These are phyloP conservation scores for Talaromyces proteolyticus DNA, from an alignment of 495 filamentous ascomycete genomes.

Conservation along the genomic window DNA sequence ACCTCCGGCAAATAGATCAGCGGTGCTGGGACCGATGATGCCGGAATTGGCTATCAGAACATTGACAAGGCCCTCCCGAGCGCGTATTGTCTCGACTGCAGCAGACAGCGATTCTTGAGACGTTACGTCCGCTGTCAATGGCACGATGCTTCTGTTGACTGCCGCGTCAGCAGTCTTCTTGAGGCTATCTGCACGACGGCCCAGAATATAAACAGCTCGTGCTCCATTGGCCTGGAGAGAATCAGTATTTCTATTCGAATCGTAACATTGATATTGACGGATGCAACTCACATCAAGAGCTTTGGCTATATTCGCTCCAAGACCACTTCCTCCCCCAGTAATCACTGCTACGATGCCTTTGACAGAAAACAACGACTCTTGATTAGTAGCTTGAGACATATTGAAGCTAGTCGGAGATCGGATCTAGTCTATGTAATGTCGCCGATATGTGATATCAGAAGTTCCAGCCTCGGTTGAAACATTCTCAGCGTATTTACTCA, in stretches of 20 bases:
- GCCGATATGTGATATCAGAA: too few species aligned
- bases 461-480: too few species aligned
- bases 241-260: too few species aligned
- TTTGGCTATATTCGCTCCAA: slow-evolving; percentile 59
- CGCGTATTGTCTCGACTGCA: slow-evolving; percentile 21
- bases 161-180: slow-evolving; percentile 29
- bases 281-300: too few species aligned
- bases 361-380: slow-evolving; percentile 54
- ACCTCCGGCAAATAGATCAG: too few species aligned
- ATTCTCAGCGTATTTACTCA: too few species aligned
- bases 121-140: slow-evolving; percentile 33
- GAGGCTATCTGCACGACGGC: slow-evolving; percentile 49
- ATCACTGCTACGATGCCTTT: slow-evolving; percentile 56
- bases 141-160: too few species aligned
- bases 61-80: slow-evolving; percentile 46
- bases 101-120: slow-evolving; percentile 30
- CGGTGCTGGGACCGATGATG: too few species aligned
- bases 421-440: too few species aligned
- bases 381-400: too few species aligned
- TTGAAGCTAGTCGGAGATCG: too few species aligned
- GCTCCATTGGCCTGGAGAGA: slow-evolving; percentile 59
- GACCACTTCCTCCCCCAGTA: slow-evolving; percentile 58
- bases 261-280: too few species aligned
- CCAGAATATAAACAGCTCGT: slow-evolving; percentile 62
- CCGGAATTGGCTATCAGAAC: slow-evolving; percentile 63